Percentiles rank a stretch among this genome's conserved stretches.
Evolutionary conservation across 106 monocot species (phyloP).

Genomic region (Dioscorea zingiberensis): DNA sequence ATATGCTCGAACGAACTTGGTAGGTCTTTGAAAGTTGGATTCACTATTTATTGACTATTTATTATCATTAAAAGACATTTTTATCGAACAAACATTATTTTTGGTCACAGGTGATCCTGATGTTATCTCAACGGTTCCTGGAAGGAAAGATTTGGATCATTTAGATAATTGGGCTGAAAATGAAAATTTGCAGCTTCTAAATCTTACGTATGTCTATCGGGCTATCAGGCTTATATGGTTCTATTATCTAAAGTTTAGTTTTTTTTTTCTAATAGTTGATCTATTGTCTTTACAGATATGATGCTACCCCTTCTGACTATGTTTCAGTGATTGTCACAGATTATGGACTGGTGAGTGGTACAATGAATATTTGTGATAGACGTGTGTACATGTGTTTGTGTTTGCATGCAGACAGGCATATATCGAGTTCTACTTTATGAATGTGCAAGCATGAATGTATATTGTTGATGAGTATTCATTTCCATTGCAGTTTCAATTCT

Average conservation of each 20-base stretch:
- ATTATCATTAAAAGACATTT: background rate
- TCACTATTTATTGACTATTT: background rate
- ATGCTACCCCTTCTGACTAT: conserved; percentile 90
- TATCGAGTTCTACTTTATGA: too few species aligned
- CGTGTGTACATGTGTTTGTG: too few species aligned
- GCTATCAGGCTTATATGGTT: too few species aligned
- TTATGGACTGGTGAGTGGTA: conserved; percentile 81
- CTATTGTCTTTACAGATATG: conserved; percentile 58
- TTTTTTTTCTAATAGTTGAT: background rate
- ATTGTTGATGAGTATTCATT: background rate
- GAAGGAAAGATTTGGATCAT: conserved; percentile 56
- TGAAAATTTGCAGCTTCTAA: conserved; percentile 92
- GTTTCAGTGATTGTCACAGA: conserved; percentile 95
- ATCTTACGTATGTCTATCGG: conserved; percentile 80
- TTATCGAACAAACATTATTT: background rate
- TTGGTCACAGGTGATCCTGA: conserved; percentile 73
- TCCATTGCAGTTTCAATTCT: background rate
- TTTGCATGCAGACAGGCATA: too few species aligned
- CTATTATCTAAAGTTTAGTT: background rate
- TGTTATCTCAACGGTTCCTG: conserved; percentile 66
- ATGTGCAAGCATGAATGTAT: too few species aligned
- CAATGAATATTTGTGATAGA: background rate
- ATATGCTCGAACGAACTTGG: conserved; percentile 98
- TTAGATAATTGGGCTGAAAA: conserved; percentile 55
- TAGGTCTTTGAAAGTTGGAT: conserved; percentile 14